phyloP scores from a whole-genome alignment of 2,329 filamentous ascomycete genomes.

The Ascochyta viciae-villosae region DNA sequence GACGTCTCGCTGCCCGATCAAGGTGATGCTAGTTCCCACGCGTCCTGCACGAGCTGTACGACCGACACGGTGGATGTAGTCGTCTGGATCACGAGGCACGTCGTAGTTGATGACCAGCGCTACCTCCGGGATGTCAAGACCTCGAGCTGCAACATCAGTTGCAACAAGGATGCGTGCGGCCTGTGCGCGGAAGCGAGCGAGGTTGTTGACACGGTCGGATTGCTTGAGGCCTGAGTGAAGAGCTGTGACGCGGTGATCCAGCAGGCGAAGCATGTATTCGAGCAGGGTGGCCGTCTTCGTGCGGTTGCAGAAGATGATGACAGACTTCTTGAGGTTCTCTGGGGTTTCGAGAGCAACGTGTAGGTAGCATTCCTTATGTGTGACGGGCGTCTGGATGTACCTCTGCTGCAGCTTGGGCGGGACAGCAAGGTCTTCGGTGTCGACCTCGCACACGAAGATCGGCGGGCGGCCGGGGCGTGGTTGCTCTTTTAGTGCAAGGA shows the following conservation, averaged over 20 bases:
- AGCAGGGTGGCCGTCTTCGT: slow-evolving; percentile 87
- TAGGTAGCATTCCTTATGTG: slow-evolving; percentile 93
- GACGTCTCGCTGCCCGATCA: slow-evolving; percentile 93
- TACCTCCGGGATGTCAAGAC: slow-evolving; percentile 94
- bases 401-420: slow-evolving; percentile 82
- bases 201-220: slow-evolving; percentile 82
- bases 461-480: slow-evolving; percentile 76
- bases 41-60: slow-evolving; percentile 92
- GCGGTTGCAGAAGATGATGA: slow-evolving; percentile 94
- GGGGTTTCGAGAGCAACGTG: slow-evolving; percentile 83
- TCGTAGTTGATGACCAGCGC: slow-evolving; percentile 94
- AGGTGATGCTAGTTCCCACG: slow-evolving; percentile 79
- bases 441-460: slow-evolving; percentile 88
- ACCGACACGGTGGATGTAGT: slow-evolving; percentile 96
- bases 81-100: slow-evolving; percentile 92
- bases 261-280: slow-evolving; percentile 83
- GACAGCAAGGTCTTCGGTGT: slow-evolving; percentile 74
- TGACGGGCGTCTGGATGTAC: slow-evolving; percentile 87
- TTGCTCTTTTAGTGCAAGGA: slow-evolving; percentile 82
- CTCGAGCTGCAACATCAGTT: slow-evolving; percentile 92
- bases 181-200: slow-evolving; percentile 87
- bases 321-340: slow-evolving; percentile 74
- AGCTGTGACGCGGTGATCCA: slow-evolving; percentile 89
- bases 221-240: slow-evolving; percentile 89
- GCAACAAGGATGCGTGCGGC: slow-evolving; percentile 91